Evolutionary conservation across 192 early-diverging fungal species (phyloP).

Genomic region (Backusella tarrabulga): DNA sequence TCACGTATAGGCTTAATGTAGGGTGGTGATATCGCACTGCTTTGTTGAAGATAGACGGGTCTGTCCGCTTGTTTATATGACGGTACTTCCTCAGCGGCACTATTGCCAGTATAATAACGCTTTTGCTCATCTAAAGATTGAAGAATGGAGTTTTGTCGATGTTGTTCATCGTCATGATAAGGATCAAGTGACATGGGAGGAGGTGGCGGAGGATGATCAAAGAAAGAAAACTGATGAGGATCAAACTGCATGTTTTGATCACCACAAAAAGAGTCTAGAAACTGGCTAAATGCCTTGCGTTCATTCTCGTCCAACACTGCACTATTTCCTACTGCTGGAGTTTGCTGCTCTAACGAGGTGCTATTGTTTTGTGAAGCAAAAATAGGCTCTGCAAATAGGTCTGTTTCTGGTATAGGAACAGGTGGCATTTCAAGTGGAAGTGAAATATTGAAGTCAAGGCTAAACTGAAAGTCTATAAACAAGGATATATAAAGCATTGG

Average conservation of each 20-base stretch:
- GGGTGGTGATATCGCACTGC: slow-evolving; percentile 7
- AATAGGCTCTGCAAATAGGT: not conserved
- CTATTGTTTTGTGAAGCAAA: not conserved
- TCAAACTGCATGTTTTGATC: slow-evolving; percentile 41
- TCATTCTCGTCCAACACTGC: slow-evolving; percentile 40
- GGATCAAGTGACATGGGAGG: slow-evolving; percentile 6
- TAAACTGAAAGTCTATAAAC: slow-evolving; percentile 39
- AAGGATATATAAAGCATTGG: not conserved
- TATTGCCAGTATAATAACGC: not conserved
- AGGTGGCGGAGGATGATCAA: not conserved
- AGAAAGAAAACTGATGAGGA: slow-evolving; percentile 3
- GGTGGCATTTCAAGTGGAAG: slow-evolving; percentile 2
- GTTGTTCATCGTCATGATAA: slow-evolving; percentile 1
- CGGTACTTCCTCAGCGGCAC: not conserved
- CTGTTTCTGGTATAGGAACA: not conserved
- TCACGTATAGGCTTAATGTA: slow-evolving; percentile 15
- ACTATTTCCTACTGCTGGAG: not conserved
- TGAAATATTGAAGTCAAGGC: not conserved
- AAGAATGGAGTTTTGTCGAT: slow-evolving; percentile 4
- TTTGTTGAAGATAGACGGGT: slow-evolving; percentile 11
- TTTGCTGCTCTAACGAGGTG: not conserved
- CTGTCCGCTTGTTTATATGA: not conserved
- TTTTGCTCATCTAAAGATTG: slow-evolving; percentile 13
- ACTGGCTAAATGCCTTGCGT: slow-evolving; percentile 48
- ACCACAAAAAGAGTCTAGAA: slow-evolving; percentile 48